Conservation (phyloP, 2,329 filamentous ascomycete species). For the Rutstroemia sydowiana region DNA sequence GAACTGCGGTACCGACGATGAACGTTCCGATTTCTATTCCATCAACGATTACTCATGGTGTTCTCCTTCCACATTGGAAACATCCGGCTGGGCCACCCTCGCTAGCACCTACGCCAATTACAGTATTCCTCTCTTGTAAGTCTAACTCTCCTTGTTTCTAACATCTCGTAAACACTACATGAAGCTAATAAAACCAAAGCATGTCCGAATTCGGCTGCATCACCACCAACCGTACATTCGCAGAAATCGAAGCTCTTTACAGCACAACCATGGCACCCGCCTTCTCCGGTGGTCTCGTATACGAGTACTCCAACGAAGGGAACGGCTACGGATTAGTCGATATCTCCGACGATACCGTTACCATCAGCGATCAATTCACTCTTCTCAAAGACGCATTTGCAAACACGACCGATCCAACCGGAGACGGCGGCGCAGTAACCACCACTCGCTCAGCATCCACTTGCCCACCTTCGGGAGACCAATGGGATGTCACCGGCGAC, state of each 20-base stretch:
- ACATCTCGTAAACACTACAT: neutral
- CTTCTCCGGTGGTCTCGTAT: slow-evolving; percentile 93
- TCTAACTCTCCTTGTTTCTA: neutral
- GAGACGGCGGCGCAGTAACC: slow-evolving; percentile 43
- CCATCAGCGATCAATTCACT: slow-evolving; percentile 39
- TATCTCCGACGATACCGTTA: slow-evolving; percentile 31
- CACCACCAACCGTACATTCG: slow-evolving; percentile 72
- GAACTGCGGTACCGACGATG: slow-evolving; percentile 62
- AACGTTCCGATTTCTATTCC: slow-evolving; percentile 60
- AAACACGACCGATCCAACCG: slow-evolving; percentile 38
- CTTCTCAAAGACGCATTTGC: slow-evolving; percentile 40
- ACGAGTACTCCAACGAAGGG: slow-evolving; percentile 81
- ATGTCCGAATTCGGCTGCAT: slow-evolving; percentile 90
- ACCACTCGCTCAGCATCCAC: slow-evolving; percentile 27
- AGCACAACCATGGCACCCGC: slow-evolving; percentile 71
- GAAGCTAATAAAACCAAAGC: slow-evolving; percentile 10
- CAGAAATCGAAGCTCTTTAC: slow-evolving; percentile 76
- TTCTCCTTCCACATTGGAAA: slow-evolving; percentile 49
- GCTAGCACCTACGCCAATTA: slow-evolving; percentile 61
- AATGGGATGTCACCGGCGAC: slow-evolving; percentile 41
- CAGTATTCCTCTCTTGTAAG: slow-evolving; percentile 50
- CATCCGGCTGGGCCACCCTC: slow-evolving; percentile 61
- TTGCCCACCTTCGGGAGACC: slow-evolving; percentile 42
- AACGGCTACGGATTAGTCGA: slow-evolving; percentile 59
- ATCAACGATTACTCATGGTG: slow-evolving; percentile 65